Evolutionary conservation across 768 basidiomycete genomes (phyloP), one percentile per base, ranked within the genome.

Genomic region (Phlebiopsis gigantea): DNA sequence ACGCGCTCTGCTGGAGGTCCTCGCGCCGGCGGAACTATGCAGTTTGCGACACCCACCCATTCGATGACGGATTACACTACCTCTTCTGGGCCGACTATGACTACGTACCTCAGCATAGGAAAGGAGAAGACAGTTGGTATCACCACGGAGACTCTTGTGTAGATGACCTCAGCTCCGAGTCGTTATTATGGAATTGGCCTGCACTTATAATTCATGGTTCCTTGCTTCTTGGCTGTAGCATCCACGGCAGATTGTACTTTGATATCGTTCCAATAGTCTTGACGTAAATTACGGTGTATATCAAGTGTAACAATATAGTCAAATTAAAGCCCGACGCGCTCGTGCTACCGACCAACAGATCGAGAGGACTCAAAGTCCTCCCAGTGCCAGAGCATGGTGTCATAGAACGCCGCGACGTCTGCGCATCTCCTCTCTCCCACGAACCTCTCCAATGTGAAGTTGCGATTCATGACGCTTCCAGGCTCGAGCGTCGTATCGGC

Each of bases 401-500:
- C 44, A 45, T 45, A 45, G 19, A 45, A 12, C 17, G 44, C 44
- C 47, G 54, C 57, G 17, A 50, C 47, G 12, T 58, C 57, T 41
- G 44, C 26, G 21, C 55, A 56, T 30, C 28, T 26, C 45, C 55
- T 29, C 25, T 28, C 47, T 6, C 15, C 26, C 28, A 26, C 24
- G 1, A 31, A 9, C 17, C 47, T 2, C 30, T 29, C 47, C 15
- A 14, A 31, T 9, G 47, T 56, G 30, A 58, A 21, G 29, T 42
- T 39, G 25, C 30, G 47, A 4, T 9, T 25, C 19, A 49, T 12
- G 53, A 49, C 19, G 31, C 47, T 46, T 1, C 55, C 55, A 19
- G 44, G 28, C 57, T 65, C 64, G 34, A 62, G 58, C n/a, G 64
- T 65, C 8, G 45, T 57, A 47, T 65, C 64, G n/a, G 64, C 63